Evolutionary conservation across 2,329 filamentous ascomycete species (phyloP), one percentile per base, ranked within the genome.

Genomic region (Cercospora sp.): DNA sequence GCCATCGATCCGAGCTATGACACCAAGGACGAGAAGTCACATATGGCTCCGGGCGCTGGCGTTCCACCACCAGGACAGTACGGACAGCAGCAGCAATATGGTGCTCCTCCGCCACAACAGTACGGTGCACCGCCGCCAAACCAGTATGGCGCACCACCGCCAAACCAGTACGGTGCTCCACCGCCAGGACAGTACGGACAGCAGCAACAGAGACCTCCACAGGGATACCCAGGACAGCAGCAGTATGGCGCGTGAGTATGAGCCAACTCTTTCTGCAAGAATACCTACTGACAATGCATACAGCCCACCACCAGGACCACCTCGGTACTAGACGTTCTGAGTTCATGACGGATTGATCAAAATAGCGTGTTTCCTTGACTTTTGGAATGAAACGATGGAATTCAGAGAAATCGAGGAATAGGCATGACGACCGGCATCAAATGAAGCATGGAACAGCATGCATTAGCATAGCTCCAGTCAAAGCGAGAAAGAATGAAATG

Each of bases 1-100:
- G 85, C 88, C 42, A 89, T 91, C 74, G 89, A 91, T 74, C 82
- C 84, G 26, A 87, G 86, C 20, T 90, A 90, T 72, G 88, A 90
- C 71, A 84, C 83, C 73, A 88, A 90, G 77, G 88, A 90, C 71
- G 88, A 90, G 78, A 87, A 87, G 77, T 62, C 72, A 2, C 63
- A 70, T 67, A 74, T 76, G 73, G 69, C 72, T 23, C 67, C 68
- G 8, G 73, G 74, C 33, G 77, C 73, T 18, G 77, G 76, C 8
- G 74, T 75, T 10, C 74, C 71, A n/a, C 76, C 74, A 45, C 75
- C 74, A 16, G 74, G 75, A 30, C 76, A 76, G 57, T 76, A 78
- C 48, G 75, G 75, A 13, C 76, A 72, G 33, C 78, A 63, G 65
- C 57, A 64, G 64, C 57, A 63, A 26, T 76, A 75, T 5, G 73